Conservation (phyloP, 129 eudicot genomes). For the Kitagawia praeruptora region DNA sequence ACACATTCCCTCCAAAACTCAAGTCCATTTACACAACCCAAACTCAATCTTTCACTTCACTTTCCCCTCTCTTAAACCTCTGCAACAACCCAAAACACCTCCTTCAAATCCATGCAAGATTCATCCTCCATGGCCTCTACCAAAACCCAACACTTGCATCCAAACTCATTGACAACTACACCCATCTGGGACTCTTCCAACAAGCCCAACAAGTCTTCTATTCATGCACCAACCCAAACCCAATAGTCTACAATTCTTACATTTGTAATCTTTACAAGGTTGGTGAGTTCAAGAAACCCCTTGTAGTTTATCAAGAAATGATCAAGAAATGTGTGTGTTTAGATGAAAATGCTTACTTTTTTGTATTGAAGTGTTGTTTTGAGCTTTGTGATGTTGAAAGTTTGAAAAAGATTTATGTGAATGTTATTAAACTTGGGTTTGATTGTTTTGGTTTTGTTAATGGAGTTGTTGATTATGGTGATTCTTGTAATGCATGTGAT, state of each 20-base stretch:
- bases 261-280: conserved; percentile 2
- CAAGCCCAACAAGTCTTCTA: conserved; percentile 17
- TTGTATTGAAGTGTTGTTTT: conserved; percentile 12
- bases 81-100: conserved; percentile 24
- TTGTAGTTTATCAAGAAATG: conserved; percentile 21
- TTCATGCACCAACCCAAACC: conserved; percentile 9
- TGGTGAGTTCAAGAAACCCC: conserved; percentile 16
- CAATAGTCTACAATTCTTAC: conserved; percentile 3
- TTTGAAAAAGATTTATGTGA: conserved; percentile 17
- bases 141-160: conserved; percentile 22
- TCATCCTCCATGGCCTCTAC: conserved; percentile 24
- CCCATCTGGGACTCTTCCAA: conserved; percentile 14
- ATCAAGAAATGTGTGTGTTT: conserved; percentile 15
- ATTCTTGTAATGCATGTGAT: conserved; percentile 3
- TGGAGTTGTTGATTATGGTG: not conserved
- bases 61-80: conserved; percentile 15
- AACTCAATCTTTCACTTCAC: conserved; percentile 4
- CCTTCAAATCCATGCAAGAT: conserved; percentile 27
- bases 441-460: conserved; percentile 14
- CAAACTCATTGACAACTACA: conserved; percentile 19
- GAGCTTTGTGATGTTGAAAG: conserved; percentile 2
- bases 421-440: conserved; percentile 22
- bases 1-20: conserved; percentile 20
- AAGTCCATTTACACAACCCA: conserved; percentile 8
- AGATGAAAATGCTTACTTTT: conserved; percentile 21